These are phyloP conservation scores for Tetrastigma voinierianum DNA, from an alignment of 164 flowering plant genomes.

Conservation along the genomic window DNA sequence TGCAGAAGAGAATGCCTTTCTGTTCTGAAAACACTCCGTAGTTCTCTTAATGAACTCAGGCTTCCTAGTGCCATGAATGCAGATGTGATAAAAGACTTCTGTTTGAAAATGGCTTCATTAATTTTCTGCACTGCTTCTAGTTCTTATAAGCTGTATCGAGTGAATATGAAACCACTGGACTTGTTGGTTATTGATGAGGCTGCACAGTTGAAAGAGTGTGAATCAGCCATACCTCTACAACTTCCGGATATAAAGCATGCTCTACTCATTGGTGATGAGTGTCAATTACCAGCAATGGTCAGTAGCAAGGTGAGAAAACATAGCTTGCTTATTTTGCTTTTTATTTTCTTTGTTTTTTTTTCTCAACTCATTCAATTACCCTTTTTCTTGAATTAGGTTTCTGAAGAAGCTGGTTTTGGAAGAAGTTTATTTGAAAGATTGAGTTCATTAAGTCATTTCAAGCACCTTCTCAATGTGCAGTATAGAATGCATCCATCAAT, in stretches of 20 bases:
- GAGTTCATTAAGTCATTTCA: conserved; percentile 34
- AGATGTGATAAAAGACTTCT: conserved; percentile 24
- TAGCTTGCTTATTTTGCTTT: background rate
- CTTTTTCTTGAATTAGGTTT: conserved; percentile 16
- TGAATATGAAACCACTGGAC: conserved; percentile 26
- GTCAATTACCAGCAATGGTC: conserved; percentile 58
- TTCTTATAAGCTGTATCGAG: conserved; percentile 34
- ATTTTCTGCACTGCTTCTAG: conserved; percentile 52
- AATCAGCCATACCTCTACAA: conserved; percentile 52
- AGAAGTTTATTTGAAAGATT: conserved; percentile 51
- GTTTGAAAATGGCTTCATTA: conserved; percentile 39
- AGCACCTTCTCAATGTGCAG: conserved; percentile 43
- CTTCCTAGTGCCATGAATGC: conserved; percentile 22
- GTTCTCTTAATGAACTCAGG: conserved; percentile 26
- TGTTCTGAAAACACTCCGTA: conserved; percentile 22
- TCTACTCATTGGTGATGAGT: conserved; percentile 59
- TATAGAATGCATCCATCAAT: conserved; percentile 59
- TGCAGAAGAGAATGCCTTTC: conserved; percentile 29
- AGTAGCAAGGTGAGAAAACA: conserved; percentile 37
- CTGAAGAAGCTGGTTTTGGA: conserved; percentile 39
- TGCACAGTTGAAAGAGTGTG: conserved; percentile 65
- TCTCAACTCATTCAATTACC: background rate
- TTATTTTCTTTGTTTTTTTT: background rate
- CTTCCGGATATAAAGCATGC: conserved; percentile 42
- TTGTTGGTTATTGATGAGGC: conserved; percentile 65